A percentile compares a stretch with the other conserved stretches of the same genome.
These are phyloP conservation scores for Didymella sp. DNA, from an alignment of 2,329 filamentous ascomycete genomes.

Conservation along the genomic window DNA sequence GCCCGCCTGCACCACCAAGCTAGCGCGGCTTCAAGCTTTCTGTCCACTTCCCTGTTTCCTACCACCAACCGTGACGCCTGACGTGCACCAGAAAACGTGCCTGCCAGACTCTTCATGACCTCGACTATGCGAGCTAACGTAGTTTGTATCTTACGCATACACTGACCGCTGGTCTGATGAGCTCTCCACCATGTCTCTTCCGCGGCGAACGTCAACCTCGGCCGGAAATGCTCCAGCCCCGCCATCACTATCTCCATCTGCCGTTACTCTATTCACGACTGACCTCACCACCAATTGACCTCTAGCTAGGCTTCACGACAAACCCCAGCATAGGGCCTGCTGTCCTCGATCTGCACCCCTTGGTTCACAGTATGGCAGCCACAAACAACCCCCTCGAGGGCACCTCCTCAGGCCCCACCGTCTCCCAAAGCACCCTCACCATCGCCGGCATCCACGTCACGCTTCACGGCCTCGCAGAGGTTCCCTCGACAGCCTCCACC, in stretches of 20 bases:
- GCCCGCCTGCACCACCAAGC: neutral
- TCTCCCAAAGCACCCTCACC: constrained; percentile 71
- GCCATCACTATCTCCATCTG: neutral
- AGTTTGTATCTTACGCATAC: neutral
- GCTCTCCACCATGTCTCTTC: constrained; percentile 4
- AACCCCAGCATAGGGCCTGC: too few relatives aligned
- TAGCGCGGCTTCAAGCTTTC: neutral
- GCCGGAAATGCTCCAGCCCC: constrained; percentile 10
- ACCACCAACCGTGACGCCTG: neutral
- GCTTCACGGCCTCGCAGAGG: constrained; percentile 80
- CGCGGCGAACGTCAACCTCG: constrained; percentile 13
- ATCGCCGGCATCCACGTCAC: constrained; percentile 82
- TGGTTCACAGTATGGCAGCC: constrained; percentile 36
- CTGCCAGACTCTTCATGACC: neutral
- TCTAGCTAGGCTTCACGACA: neutral
- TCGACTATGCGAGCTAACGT: neutral
- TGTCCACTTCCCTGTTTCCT: neutral
- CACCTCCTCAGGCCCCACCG: constrained; percentile 39
- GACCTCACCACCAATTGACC: neutral
- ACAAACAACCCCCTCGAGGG: constrained; percentile 47
- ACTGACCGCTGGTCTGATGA: neutral
- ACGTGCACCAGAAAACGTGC: neutral
- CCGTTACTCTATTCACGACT: neutral
- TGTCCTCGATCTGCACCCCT: too few relatives aligned
- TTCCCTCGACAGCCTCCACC: constrained; percentile 61